Percentiles rank a stretch among this genome's conserved stretches.
These are phyloP conservation scores for Aspergillus oerlinghausenensis DNA, from an alignment of 2,329 filamentous ascomycete genomes.

Conservation along the genomic window DNA sequence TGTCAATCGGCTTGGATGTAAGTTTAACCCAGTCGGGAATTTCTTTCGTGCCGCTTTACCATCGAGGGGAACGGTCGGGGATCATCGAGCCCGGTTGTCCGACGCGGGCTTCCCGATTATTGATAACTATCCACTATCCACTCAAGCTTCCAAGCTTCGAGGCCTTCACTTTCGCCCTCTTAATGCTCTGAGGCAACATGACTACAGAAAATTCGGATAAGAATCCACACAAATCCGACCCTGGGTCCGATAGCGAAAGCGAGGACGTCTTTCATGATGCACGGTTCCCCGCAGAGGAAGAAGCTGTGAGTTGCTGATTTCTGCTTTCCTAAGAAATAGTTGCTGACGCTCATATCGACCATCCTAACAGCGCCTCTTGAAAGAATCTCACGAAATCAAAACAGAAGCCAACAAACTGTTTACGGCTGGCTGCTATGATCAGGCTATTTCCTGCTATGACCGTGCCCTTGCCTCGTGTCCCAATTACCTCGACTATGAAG, in stretches of 20 bases:
- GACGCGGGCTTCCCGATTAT: not conserved
- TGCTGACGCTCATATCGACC: conserved; percentile 7
- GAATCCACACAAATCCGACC: conserved; percentile 7
- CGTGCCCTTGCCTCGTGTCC: conserved; percentile 74
- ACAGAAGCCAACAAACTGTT: conserved; percentile 76
- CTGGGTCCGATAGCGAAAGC: conserved; percentile 30
- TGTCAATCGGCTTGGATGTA: not conserved
- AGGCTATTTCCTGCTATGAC: conserved; percentile 78
- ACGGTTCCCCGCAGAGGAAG: conserved; percentile 44
- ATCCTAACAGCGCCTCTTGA: conserved; percentile 56
- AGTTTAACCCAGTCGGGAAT: not conserved
- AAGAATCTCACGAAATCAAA: conserved; percentile 70
- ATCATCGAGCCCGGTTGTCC: not conserved
- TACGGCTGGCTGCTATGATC: conserved; percentile 62
- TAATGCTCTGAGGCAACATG: conserved; percentile 21
- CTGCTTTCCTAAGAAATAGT: not conserved
- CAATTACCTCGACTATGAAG: conserved; percentile 79
- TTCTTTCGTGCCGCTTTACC: not conserved
- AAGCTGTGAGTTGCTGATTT: conserved; percentile 34
- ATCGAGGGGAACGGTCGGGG: not conserved
- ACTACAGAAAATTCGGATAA: not conserved
- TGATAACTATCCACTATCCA: not conserved
- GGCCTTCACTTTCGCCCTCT: not conserved
- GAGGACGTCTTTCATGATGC: conserved; percentile 40
- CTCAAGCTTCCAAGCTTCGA: not conserved